Conservation (phyloP, 225 moss, liverwort and hornwort genomes). For the Sphagnum contortum region DNA sequence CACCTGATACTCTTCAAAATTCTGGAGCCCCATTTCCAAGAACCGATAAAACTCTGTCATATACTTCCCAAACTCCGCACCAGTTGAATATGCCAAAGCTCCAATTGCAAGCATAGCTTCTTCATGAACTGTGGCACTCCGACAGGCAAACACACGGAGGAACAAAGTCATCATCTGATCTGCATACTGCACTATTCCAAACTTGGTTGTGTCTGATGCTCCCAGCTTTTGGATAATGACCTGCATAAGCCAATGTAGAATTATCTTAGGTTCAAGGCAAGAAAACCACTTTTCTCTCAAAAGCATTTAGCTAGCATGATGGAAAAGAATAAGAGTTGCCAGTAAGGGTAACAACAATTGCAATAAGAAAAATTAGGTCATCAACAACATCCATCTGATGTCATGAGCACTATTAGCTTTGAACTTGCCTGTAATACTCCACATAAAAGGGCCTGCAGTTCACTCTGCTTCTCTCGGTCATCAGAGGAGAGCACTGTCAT, state of each 20-base stretch:
- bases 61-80: slow-evolving; percentile 7
- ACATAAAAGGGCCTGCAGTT: too few relatives aligned
- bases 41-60: slow-evolving; percentile 6
- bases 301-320: too few relatives aligned
- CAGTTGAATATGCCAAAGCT: slow-evolving; percentile 6
- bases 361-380: too few relatives aligned
- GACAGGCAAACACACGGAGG: slow-evolving; percentile 4
- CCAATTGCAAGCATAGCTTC: slow-evolving; percentile 10
- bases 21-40: slow-evolving; percentile 8
- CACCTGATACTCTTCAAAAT: slow-evolving; percentile 8
- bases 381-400: too few relatives aligned
- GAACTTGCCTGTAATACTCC: neutral
- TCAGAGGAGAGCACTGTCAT: slow-evolving; percentile 6
- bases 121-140: slow-evolving; percentile 7
- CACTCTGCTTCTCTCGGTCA: slow-evolving; percentile 3
- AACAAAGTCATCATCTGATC: slow-evolving; percentile 4
- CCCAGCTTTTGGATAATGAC: slow-evolving; percentile 8
- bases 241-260: neutral
- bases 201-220: slow-evolving; percentile 3
- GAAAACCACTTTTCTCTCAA: too few relatives aligned
- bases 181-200: slow-evolving; percentile 5
- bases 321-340: too few relatives aligned
- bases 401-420: too few relatives aligned
- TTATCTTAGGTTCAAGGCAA: too few relatives aligned
- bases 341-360: too few relatives aligned